Percentiles rank a stretch among this genome's conserved stretches.
phyloP scores from a whole-genome alignment of 176 grass and related monocot species.

The Elymus sibiricus region DNA sequence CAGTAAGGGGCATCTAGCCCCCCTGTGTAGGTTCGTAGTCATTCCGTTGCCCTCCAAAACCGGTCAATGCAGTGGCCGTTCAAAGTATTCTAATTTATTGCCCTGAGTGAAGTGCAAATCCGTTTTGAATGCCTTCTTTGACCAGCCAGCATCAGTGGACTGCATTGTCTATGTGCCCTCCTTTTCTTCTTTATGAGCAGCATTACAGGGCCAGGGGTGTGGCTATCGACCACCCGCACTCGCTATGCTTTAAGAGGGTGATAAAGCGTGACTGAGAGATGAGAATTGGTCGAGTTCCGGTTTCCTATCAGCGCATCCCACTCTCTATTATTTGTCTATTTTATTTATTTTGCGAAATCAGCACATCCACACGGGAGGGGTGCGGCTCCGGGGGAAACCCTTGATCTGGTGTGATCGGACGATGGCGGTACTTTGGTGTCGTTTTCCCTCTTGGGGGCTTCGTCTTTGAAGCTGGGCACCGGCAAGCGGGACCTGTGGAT shows the following conservation, averaged over 20 bases:
- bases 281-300: neutral
- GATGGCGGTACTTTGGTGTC: too few species aligned
- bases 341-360: too few species aligned
- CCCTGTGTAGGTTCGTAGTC: slow-evolving; percentile 23
- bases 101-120: slow-evolving; percentile 31
- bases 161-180: neutral
- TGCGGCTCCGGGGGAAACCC: too few species aligned
- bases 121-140: slow-evolving; percentile 45
- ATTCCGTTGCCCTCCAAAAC: slow-evolving; percentile 4
- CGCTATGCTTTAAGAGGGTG: neutral
- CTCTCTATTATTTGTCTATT: too few species aligned
- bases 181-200: neutral
- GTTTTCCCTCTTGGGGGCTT: too few species aligned
- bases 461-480: too few species aligned
- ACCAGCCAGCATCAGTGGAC: slow-evolving; percentile 22
- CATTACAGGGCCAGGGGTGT: neutral
- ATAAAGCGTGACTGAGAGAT: neutral
- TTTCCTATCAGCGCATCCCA: too few species aligned
- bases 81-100: slow-evolving; percentile 47
- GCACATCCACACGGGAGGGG: too few species aligned
- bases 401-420: too few species aligned
- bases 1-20: slow-evolving; percentile 15
- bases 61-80: slow-evolving; percentile 45
- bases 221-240: slow-evolving; percentile 1
- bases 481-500: too few species aligned